A percentile compares a stretch with the other conserved stretches of the same genome.
These are phyloP conservation scores for Penicillium flavigenum DNA, from an alignment of 495 filamentous ascomycete genomes.

Conservation along the genomic window DNA sequence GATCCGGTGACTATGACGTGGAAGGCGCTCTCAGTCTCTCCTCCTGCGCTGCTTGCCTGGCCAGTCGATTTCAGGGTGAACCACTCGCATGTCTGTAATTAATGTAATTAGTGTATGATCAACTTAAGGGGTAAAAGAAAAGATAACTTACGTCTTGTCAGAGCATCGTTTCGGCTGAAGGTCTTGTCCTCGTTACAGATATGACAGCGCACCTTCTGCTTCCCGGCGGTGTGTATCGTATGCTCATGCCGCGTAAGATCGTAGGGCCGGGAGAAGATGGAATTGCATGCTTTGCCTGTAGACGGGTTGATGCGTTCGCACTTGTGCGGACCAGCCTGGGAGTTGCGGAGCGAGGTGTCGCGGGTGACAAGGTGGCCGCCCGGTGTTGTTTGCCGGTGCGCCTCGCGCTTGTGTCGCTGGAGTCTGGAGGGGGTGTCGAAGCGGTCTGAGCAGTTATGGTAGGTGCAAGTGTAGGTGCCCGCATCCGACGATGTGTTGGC, in stretches of 20 bases:
- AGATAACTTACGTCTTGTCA: conserved; percentile 61
- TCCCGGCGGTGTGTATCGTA: conserved; percentile 92
- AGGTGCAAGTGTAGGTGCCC: conserved; percentile 93
- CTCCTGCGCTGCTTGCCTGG: conserved; percentile 60
- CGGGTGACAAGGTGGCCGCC: conserved; percentile 42
- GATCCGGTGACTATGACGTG: conserved; percentile 18
- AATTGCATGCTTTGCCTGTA: conserved; percentile 95
- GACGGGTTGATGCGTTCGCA: conserved; percentile 93
- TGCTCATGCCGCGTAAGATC: conserved; percentile 97
- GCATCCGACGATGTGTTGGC: conserved; percentile 66
- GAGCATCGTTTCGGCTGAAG: conserved; percentile 87
- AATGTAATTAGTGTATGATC: conserved; percentile 13
- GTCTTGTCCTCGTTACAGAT: conserved; percentile 97
- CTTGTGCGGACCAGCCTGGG: conserved; percentile 83
- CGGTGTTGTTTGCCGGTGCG: conserved; percentile 67
- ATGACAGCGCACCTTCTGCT: conserved; percentile 93
- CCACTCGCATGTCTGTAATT: conserved; percentile 70
- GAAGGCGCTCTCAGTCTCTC: conserved; percentile 33
- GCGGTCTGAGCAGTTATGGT: conserved; percentile 82
- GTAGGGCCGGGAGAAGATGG: conserved; percentile 94
- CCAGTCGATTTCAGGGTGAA: conserved; percentile 82
- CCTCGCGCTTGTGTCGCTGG: conserved; percentile 94
- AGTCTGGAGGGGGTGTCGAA: conserved; percentile 85
- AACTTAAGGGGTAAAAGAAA: not conserved
- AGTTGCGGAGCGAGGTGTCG: conserved; percentile 63